Evolutionary conservation across 768 basidiomycete genomes (phyloP).

Genomic region (Russula dissimulans): DNA sequence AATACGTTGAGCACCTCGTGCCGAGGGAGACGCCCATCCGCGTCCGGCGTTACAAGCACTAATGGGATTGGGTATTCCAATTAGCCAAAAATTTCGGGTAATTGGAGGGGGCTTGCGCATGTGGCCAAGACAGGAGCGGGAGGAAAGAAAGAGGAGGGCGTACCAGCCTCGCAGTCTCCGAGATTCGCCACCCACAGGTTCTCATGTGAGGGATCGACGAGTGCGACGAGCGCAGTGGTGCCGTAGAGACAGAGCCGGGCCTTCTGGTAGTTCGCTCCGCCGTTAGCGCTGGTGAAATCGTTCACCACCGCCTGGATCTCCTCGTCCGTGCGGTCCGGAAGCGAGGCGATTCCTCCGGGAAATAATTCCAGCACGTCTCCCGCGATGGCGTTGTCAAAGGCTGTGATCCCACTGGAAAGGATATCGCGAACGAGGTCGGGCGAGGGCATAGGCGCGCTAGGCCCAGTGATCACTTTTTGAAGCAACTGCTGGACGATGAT

Average conservation of each 20-base stretch:
- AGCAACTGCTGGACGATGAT: constrained; percentile 31
- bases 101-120: too few species aligned
- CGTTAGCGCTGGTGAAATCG: constrained; percentile 41
- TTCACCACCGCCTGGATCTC: constrained; percentile 54
- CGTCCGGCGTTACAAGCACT: constrained; percentile 37
- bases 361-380: constrained; percentile 38
- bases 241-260: constrained; percentile 71
- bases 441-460: constrained; percentile 18
- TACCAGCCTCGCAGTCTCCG: constrained; percentile 74
- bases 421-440: constrained; percentile 31
- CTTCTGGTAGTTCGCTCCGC: constrained; percentile 56
- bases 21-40: constrained; percentile 39
- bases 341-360: constrained; percentile 44
- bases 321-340: constrained; percentile 36
- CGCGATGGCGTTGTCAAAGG: constrained; percentile 38
- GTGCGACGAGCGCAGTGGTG: constrained; percentile 68
- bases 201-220: constrained; percentile 59
- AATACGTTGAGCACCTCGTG: constrained; percentile 50
- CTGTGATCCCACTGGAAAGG: constrained; percentile 30
- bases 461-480: constrained; percentile 26
- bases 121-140: background rate
- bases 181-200: constrained; percentile 79
- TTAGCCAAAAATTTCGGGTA: background rate
- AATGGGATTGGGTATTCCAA: background rate
- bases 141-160: constrained; percentile 22